These are phyloP conservation scores for Phytophthora foliorum DNA, from an alignment of 352 stramenopile species.

Conservation along the genomic window DNA sequence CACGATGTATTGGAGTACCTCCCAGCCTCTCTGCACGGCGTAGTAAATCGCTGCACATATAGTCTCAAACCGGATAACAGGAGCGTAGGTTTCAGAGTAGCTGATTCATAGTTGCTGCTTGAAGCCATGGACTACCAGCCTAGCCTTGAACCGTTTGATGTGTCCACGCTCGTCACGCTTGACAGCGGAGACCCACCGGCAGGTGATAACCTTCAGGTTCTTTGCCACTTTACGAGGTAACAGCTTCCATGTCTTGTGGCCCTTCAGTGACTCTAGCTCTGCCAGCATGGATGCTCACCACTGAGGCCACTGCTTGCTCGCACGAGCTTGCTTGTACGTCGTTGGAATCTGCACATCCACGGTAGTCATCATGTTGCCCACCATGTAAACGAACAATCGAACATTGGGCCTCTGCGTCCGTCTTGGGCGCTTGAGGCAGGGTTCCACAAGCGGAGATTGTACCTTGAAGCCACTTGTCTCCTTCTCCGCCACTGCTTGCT, in stretches of 20 bases:
- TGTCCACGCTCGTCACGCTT: conserved; percentile 10
- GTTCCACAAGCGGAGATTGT: too few species aligned
- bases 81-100: conserved; percentile 16
- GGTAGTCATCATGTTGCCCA: not conserved
- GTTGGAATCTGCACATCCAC: not conserved
- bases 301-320: not conserved
- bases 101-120: conserved; percentile 14
- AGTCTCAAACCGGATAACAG: conserved; percentile 23
- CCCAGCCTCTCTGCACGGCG: conserved; percentile 6
- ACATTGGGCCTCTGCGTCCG: not conserved
- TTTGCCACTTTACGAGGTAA: not conserved
- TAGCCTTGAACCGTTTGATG: conserved; percentile 16
- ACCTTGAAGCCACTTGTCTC: too few species aligned
- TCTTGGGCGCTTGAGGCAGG: not conserved
- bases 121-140: conserved; percentile 19
- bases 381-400: not conserved
- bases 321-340: not conserved
- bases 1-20: conserved; percentile 15
- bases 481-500: too few species aligned
- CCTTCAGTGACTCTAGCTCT: not conserved
- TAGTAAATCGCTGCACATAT: conserved; percentile 8
- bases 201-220: conserved; percentile 5
- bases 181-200: conserved; percentile 14
- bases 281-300: not conserved
- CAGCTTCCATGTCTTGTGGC: not conserved